Evolutionary conservation across 176 grass and related monocot genomes (phyloP), one percentile per base, ranked within the genome.

Genomic region (Luzula sylvatica): DNA sequence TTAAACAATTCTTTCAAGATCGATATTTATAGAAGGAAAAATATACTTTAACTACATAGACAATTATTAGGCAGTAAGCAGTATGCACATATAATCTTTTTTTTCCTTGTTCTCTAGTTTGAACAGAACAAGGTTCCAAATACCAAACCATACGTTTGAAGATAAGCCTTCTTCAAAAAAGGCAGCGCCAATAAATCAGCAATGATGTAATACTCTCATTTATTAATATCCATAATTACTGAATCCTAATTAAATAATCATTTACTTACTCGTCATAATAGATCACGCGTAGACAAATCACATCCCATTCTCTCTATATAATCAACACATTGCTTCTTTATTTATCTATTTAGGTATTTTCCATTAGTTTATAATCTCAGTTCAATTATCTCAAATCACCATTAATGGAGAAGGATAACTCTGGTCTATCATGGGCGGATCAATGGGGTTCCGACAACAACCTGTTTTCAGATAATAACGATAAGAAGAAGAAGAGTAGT

Each of bases 401-500:
- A 42, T 72, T 32, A 22, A 78, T 78, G 75, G 75, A 66, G 23
- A 46, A 46, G 14, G 65, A 50, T 17, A 47, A 32, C 11, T 58
- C 56, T 24, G 75, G 68, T 7, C 11, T 45, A 13, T 78, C 75
- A 4, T 78, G 75, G 75, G 68, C 75, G 11, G 75, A 78, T 26
- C 75, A 78, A 23, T 78, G 75, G 68, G 75, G 72, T 60, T 53
- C 65, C 0, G 61, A 72, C 7, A 22, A 42, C 22, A 68, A 9
- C 45, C 15, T 32, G 23, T 3, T 15, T 19, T 19, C 32, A 32
- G 23, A 45, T 13, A 54, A 19, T 17, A 78, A 19, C 26, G 38
- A 25, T 21, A 42, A 20, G 15, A 35, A 35, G 30, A 35, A 35
- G 7, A 9, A 9, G 30, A 35, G 30, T 7, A 35, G 9, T 35